These are phyloP conservation scores for Coemansia aciculifera DNA, from an alignment of 192 early-diverging fungal species.

Conservation along the genomic window DNA sequence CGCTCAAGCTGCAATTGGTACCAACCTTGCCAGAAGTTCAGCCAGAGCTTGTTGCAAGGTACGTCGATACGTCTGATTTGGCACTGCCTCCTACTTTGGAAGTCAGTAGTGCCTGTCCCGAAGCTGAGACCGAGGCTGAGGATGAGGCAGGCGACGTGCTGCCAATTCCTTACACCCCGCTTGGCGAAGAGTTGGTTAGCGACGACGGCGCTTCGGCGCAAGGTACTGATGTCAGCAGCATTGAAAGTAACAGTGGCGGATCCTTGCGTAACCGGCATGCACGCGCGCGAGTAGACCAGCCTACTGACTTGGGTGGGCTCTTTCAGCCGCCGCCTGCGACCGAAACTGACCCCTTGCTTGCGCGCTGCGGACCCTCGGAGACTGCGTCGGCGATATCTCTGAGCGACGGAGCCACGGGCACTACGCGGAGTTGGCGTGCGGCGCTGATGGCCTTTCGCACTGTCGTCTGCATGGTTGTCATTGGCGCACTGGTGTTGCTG, in stretches of 20 bases:
- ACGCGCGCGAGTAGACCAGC: conserved; percentile 1
- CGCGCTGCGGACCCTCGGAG: not conserved
- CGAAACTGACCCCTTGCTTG: not conserved
- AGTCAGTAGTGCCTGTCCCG: not conserved
- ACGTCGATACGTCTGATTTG: not conserved
- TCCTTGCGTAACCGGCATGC: conserved; percentile 4
- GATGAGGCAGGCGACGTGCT: not conserved
- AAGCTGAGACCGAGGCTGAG: not conserved
- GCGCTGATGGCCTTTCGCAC: not conserved
- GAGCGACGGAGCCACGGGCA: not conserved
- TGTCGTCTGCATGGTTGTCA: not conserved
- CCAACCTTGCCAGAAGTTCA: not conserved
- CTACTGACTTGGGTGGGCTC: conserved; percentile 1
- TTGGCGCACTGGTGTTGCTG: conserved; percentile 6
- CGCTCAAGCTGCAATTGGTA: not conserved
- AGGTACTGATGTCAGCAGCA: not conserved
- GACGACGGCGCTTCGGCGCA: not conserved
- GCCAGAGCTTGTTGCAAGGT: not conserved
- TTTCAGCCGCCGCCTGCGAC: not conserved
- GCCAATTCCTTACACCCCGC: not conserved
- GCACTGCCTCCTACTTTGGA: not conserved
- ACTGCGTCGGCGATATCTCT: not conserved
- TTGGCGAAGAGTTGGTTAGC: not conserved
- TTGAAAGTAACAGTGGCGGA: not conserved
- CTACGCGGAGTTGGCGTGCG: conserved; percentile 3